These are phyloP conservation scores for Apodospora peruviana DNA, from an alignment of 495 filamentous ascomycete genomes.

Conservation along the genomic window DNA sequence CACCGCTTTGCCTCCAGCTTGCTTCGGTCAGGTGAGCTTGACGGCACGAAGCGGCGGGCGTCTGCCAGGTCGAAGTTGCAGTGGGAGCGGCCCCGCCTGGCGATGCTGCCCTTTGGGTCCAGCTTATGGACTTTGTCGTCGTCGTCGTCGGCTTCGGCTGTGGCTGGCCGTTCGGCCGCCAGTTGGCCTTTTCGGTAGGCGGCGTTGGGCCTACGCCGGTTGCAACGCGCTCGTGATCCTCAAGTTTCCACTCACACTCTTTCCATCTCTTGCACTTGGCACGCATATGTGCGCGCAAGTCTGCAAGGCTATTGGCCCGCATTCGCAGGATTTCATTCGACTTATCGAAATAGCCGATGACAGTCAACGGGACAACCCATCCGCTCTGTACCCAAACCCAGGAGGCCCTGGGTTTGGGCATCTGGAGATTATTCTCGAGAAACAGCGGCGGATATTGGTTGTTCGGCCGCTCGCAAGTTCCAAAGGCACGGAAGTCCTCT, in stretches of 20 bases:
- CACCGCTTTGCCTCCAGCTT: too few relatives aligned
- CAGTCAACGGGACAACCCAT: constrained; percentile 18
- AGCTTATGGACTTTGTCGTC: too few relatives aligned
- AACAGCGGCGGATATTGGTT: constrained; percentile 6
- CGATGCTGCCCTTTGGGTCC: too few relatives aligned
- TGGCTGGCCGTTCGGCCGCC: neutral
- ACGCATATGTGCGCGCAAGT: neutral
- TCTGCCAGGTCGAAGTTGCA: too few relatives aligned
- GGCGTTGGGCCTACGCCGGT: neutral
- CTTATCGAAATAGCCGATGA: constrained; percentile 18
- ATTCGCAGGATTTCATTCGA: neutral
- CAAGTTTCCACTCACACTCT: neutral
- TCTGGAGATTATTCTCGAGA: constrained; percentile 9
- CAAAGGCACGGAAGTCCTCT: constrained; percentile 23
- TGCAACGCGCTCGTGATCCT: neutral
- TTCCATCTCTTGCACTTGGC: neutral
- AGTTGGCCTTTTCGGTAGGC: neutral
- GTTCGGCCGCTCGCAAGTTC: constrained; percentile 9
- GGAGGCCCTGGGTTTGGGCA: constrained; percentile 26
- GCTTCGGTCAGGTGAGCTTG: too few relatives aligned
- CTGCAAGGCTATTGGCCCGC: neutral
- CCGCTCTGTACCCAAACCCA: constrained; percentile 22
- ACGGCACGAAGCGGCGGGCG: too few relatives aligned
- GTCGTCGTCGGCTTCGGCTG: too few relatives aligned
- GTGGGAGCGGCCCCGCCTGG: too few relatives aligned